Evolutionary conservation across 306 rosid genomes (phyloP).

Genomic region (Sechiopsis laciniata): DNA sequence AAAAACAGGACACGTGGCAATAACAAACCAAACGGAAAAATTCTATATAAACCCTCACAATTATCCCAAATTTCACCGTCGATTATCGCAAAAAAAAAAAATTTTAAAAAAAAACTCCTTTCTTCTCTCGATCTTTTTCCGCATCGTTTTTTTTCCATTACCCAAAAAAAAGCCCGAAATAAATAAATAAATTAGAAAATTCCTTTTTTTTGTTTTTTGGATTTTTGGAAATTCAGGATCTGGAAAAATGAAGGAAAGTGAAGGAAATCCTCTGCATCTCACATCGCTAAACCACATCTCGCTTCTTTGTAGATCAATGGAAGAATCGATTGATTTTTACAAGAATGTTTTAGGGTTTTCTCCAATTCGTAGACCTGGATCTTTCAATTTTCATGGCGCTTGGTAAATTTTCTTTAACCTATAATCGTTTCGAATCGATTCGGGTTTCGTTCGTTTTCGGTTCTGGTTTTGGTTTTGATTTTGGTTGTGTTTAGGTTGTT

Average conservation of each 20-base stretch:
- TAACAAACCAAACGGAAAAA: neutral
- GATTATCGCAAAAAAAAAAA: neutral
- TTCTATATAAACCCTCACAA: conserved; percentile 12
- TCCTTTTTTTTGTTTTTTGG: too few species aligned
- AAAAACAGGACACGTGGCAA: conserved; percentile 21
- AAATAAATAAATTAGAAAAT: too few species aligned
- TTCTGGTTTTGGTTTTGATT: neutral
- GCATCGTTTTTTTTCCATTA: neutral
- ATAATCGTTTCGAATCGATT: neutral
- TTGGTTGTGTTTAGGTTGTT: conserved; percentile 45
- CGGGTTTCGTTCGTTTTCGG: neutral
- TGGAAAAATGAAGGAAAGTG: conserved; percentile 51
- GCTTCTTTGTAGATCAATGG: conserved; percentile 54
- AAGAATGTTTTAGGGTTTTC: conserved; percentile 72
- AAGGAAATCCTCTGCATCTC: conserved; percentile 70
- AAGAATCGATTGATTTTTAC: conserved; percentile 59
- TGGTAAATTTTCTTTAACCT: conserved; percentile 39
- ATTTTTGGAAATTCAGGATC: neutral
- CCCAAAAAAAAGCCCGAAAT: neutral
- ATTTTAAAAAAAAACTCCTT: neutral
- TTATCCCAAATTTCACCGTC: neutral
- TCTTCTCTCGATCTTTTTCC: neutral
- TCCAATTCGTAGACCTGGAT: conserved; percentile 84
- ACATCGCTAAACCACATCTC: conserved; percentile 87
- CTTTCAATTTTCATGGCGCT: conserved; percentile 77